These are phyloP conservation scores for Adansonia digitata DNA, from an alignment of 345 rosid species.

Conservation along the genomic window DNA sequence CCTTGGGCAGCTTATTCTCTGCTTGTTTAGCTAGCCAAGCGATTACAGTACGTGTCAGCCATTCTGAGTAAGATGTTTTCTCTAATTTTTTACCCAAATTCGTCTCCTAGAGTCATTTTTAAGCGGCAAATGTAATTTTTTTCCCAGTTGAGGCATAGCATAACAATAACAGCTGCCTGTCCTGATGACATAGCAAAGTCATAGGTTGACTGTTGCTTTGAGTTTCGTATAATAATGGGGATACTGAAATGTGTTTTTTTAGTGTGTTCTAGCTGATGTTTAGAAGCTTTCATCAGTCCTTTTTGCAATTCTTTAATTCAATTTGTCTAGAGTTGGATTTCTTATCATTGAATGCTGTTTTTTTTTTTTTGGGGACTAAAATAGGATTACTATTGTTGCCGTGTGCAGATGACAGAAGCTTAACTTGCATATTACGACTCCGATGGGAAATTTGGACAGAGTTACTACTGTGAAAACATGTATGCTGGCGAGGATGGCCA, in stretches of 20 bases:
- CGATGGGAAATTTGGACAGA: constrained; percentile 46
- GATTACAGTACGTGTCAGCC: background rate
- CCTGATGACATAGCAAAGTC: background rate
- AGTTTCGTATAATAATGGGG: background rate
- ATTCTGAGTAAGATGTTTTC: background rate
- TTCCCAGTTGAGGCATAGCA: background rate
- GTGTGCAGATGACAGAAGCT: constrained; percentile 44
- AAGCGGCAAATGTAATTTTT: background rate
- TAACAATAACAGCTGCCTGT: background rate
- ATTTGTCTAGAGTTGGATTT: background rate
- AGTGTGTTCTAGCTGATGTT: background rate
- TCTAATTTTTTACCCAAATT: background rate
- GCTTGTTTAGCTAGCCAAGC: background rate
- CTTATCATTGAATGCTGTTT: background rate
- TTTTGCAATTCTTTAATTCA: background rate
- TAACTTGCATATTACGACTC: constrained; percentile 48
- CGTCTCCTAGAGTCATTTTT: background rate
- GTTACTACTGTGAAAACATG: constrained; percentile 54
- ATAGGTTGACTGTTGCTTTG: background rate
- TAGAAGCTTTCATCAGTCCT: background rate
- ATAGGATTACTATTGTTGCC: background rate
- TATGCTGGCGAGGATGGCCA: constrained; percentile 80
- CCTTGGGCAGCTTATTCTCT: background rate
- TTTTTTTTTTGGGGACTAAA: background rate
- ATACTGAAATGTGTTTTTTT: background rate